phyloP scores from a whole-genome alignment of 1,284 basidiomycete species.

The Chiua sp. region DNA sequence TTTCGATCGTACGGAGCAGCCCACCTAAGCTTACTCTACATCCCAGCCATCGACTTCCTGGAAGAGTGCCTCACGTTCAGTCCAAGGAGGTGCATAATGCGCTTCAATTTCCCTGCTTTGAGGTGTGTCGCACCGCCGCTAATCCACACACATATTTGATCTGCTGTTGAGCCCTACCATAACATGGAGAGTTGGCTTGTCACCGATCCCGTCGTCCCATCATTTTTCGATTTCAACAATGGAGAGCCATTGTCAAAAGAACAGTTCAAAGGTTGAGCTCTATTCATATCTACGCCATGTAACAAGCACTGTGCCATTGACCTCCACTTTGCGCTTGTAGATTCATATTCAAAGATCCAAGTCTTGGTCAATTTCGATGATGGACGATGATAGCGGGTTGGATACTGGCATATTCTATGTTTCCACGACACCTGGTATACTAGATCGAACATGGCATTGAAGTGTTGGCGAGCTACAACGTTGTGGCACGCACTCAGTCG shows the following conservation, averaged over 20 bases:
- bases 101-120: conserved; percentile 91
- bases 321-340: background rate
- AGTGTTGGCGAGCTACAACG: no score
- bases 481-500: no score
- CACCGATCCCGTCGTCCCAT: conserved; percentile 80
- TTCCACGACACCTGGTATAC: background rate
- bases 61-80: conserved; percentile 93
- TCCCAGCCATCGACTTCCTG: conserved; percentile 84
- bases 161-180: conserved; percentile 76
- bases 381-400: background rate
- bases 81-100: conserved; percentile 92
- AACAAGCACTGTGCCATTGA: background rate
- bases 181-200: conserved; percentile 89
- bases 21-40: background rate
- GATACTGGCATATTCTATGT: background rate
- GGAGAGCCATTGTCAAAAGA: conserved; percentile 70
- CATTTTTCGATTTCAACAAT: conserved; percentile 91
- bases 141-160: background rate
- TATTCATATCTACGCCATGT: background rate
- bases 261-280: conserved; percentile 63
- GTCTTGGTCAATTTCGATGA: background rate
- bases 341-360: background rate
- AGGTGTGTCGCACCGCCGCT: conserved; percentile 55
- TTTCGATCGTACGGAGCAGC: background rate
- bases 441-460: background rate